Percentiles rank a stretch among this genome's conserved stretches.
Evolutionary conservation across 495 filamentous ascomycete species (phyloP).

Genomic region (Penicillium cosmopolitanum): DNA sequence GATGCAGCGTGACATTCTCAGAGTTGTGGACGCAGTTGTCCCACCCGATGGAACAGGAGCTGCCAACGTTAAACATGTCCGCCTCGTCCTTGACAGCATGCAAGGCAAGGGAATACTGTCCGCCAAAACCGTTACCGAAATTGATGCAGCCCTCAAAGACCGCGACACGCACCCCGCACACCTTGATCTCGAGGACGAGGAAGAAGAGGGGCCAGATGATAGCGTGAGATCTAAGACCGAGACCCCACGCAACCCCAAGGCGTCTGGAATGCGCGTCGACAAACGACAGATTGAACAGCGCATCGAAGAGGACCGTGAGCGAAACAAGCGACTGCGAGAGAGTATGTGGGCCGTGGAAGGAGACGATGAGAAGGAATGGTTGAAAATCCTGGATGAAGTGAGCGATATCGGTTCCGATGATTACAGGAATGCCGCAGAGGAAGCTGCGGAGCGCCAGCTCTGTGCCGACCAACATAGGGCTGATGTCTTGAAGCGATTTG

Average conservation of each 20-base stretch:
- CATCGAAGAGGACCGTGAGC: constrained; percentile 94
- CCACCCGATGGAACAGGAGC: constrained; percentile 88
- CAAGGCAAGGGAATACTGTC: constrained; percentile 69
- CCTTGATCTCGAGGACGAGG: constrained; percentile 43
- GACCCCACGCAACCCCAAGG: constrained; percentile 36
- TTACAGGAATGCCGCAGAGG: constrained; percentile 69
- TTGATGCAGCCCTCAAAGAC: constrained; percentile 77
- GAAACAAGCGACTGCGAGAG: constrained; percentile 88
- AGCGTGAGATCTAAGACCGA: constrained; percentile 32
- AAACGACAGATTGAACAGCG: constrained; percentile 90
- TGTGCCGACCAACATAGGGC: neutral
- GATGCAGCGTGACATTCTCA: constrained; percentile 90
- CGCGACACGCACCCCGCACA: constrained; percentile 59
- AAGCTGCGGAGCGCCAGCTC: constrained; percentile 60
- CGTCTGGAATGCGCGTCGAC: constrained; percentile 61
- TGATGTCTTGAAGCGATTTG: neutral
- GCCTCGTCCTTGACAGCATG: constrained; percentile 74
- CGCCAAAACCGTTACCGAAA: constrained; percentile 69
- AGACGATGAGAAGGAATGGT: constrained; percentile 61
- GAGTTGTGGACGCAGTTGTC: constrained; percentile 81
- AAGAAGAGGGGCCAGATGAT: constrained; percentile 35
- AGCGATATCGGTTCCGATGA: constrained; percentile 88
- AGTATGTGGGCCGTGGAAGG: constrained; percentile 82
- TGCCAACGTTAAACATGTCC: constrained; percentile 91
- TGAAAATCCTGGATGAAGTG: constrained; percentile 76